phyloP scores from a whole-genome alignment of 805 yeast genomes.

The Suhomyces prunicola region DNA sequence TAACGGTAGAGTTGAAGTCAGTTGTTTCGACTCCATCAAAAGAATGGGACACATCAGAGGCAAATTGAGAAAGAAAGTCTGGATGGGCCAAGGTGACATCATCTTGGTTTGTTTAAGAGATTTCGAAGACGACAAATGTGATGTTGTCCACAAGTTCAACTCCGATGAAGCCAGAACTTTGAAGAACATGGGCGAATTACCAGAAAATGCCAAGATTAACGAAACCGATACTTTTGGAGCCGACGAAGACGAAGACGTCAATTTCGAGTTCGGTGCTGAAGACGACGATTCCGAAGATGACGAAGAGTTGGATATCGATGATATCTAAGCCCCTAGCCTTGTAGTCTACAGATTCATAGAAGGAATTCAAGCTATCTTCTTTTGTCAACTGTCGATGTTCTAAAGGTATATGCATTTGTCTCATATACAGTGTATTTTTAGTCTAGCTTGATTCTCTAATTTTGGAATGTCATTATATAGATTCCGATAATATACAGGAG shows the following conservation, averaged over 20 bases:
- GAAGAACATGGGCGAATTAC: constrained; percentile 94
- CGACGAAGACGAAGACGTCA: constrained; percentile 95
- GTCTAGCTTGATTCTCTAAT: constrained; percentile 1
- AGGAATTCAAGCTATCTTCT: neutral
- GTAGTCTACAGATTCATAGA: neutral
- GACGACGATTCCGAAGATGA: constrained; percentile 74
- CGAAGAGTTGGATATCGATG: constrained; percentile 86
- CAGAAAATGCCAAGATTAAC: constrained; percentile 94
- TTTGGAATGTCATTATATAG: neutral
- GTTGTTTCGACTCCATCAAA: constrained; percentile 89
- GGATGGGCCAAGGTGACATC: constrained; percentile 99
- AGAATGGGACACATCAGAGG: constrained; percentile 99
- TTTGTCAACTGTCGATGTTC: neutral
- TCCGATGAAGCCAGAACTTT: constrained; percentile 97
- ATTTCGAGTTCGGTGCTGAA: constrained; percentile 96
- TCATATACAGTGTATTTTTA: constrained; percentile 2
- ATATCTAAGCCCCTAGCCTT: constrained; percentile 52
- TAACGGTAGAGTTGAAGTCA: constrained; percentile 93
- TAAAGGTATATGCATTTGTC: neutral
- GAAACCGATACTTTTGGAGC: constrained; percentile 97
- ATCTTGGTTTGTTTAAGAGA: constrained; percentile 94
- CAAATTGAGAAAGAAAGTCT: constrained; percentile 97
- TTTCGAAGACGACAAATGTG: constrained; percentile 98
- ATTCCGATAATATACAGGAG: neutral
- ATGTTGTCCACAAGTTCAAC: constrained; percentile 93